Conservation (phyloP, 73 alveolate genomes). For the Urostyla sp. region DNA sequence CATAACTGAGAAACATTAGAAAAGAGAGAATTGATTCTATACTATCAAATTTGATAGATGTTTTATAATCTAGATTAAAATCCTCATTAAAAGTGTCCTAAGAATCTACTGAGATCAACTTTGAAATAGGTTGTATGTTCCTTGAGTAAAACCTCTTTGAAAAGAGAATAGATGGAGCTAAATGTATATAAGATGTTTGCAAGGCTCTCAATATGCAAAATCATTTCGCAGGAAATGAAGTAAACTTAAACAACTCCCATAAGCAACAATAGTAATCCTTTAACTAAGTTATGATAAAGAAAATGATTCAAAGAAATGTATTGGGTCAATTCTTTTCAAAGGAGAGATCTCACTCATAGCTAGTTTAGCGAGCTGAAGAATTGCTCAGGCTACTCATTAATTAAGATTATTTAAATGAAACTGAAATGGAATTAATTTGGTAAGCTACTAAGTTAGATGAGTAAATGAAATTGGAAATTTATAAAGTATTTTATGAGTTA, state of each 20-base stretch:
- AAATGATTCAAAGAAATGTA: slow-evolving; percentile 72
- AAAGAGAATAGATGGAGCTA: slow-evolving; percentile 87
- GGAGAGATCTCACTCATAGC: slow-evolving; percentile 69
- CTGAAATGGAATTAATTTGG: slow-evolving; percentile 82
- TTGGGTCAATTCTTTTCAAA: slow-evolving; percentile 73
- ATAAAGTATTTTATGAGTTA: slow-evolving; percentile 72
- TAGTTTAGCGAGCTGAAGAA: slow-evolving; percentile 82
- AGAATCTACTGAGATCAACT: slow-evolving; percentile 62
- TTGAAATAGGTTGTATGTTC: slow-evolving; percentile 74
- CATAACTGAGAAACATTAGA: slow-evolving; percentile 72
- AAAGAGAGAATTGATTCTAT: slow-evolving; percentile 80
- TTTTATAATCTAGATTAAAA: neutral
- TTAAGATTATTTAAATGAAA: slow-evolving; percentile 63
- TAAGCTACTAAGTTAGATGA: slow-evolving; percentile 73
- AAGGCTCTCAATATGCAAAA: slow-evolving; percentile 46
- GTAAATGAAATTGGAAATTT: slow-evolving; percentile 77
- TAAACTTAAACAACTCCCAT: slow-evolving; percentile 31
- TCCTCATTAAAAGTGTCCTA: slow-evolving; percentile 57
- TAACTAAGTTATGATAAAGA: neutral
- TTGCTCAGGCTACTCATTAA: slow-evolving; percentile 73
- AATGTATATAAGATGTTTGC: slow-evolving; percentile 71
- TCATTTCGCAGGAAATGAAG: slow-evolving; percentile 4
- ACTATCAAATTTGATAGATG: slow-evolving; percentile 27
- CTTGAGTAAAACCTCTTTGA: slow-evolving; percentile 81
- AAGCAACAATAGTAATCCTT: neutral